These are phyloP conservation scores for Spathaspora boniae DNA, from an alignment of 805 yeast genomes.

Conservation along the genomic window DNA sequence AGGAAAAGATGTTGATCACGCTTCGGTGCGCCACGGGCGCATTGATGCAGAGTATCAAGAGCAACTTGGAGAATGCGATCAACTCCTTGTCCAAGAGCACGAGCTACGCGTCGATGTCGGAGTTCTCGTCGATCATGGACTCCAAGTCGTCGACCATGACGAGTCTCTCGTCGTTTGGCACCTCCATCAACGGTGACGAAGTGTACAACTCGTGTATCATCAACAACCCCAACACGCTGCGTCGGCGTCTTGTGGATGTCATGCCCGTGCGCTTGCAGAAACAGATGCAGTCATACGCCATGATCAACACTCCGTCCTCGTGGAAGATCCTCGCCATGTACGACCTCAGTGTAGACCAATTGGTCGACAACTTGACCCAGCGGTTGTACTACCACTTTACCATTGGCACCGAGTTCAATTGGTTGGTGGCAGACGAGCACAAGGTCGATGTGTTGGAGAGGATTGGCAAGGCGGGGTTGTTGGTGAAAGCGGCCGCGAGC, in stretches of 20 bases:
- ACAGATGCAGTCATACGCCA: constrained; percentile 26
- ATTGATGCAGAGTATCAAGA: constrained; percentile 21
- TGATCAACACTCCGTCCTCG: constrained; percentile 33
- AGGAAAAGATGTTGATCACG: constrained; percentile 25
- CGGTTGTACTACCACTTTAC: constrained; percentile 26
- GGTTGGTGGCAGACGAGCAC: constrained; percentile 32
- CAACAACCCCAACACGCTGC: constrained; percentile 5
- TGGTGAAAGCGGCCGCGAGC: constrained; percentile 27
- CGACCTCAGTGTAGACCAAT: constrained; percentile 24
- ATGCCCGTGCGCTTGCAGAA: constrained; percentile 38
- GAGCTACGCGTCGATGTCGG: constrained; percentile 6
- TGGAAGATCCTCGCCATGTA: constrained; percentile 44
- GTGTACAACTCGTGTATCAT: constrained; percentile 11
- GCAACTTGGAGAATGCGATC: constrained; percentile 25
- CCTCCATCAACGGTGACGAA: constrained; percentile 7
- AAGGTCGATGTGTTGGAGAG: constrained; percentile 26
- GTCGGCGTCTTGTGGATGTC: neutral
- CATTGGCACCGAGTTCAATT: constrained; percentile 22
- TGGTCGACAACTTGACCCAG: constrained; percentile 24
- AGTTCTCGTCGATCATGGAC: constrained; percentile 38
- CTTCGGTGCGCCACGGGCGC: constrained; percentile 30
- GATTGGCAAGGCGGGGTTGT: constrained; percentile 43
- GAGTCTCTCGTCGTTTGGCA: constrained; percentile 14
- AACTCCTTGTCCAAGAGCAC: constrained; percentile 17
- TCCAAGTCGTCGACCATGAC: constrained; percentile 26